Evolutionary conservation across 2,329 filamentous ascomycete species (phyloP), one percentile per base, ranked within the genome.

Genomic region (Tricladium varicosporioides): DNA sequence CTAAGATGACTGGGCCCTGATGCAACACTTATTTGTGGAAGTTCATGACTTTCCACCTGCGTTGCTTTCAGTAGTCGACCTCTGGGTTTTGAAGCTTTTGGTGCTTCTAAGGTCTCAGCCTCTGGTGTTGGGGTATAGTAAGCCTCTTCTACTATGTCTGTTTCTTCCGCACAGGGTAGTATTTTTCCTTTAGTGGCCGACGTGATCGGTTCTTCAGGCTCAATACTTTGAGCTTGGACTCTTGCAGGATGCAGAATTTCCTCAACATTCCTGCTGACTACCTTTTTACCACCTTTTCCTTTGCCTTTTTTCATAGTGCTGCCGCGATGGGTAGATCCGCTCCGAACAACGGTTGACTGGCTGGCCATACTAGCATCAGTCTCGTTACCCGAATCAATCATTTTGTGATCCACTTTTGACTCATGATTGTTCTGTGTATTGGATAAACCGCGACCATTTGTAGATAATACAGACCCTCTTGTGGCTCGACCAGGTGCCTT

Each of bases 331-430:
- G 48, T 65, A 13, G 59, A 53, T 1, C 55, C 51, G 19, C 60
- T 62, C 45, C 63, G 61, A 47, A 67, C 61, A 14, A 66, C 61
- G 5, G 67, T 68, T 18, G 66, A 64, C 40, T 68, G 66, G 49
- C 63, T 67, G 10, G 59, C 63, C 31, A 67, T 67, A 52, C 67
- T 70, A 32, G 57, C 64, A 56, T 73, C 69, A 2, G 68, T 67
- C 32, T 74, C 70, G 54, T 70, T 60, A 9, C 67, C 70, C 36
- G 66, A 67, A 14, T 71, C 65, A 15, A 27, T 27, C 22, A 64
- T 67, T 13, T 64, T 64, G 33, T 60, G 56, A 16, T 71, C 68
- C 53, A 70, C 67, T 15, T 19, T 22, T 36, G 19, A 31, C 5
- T 56, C 57, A 9, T 49, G 36, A 15, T 54, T 44, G 14, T 48